Percentiles rank a stretch among this genome's conserved stretches.
These are phyloP conservation scores for Lojkania enalia DNA, from an alignment of 2,329 filamentous ascomycete genomes.

Conservation along the genomic window DNA sequence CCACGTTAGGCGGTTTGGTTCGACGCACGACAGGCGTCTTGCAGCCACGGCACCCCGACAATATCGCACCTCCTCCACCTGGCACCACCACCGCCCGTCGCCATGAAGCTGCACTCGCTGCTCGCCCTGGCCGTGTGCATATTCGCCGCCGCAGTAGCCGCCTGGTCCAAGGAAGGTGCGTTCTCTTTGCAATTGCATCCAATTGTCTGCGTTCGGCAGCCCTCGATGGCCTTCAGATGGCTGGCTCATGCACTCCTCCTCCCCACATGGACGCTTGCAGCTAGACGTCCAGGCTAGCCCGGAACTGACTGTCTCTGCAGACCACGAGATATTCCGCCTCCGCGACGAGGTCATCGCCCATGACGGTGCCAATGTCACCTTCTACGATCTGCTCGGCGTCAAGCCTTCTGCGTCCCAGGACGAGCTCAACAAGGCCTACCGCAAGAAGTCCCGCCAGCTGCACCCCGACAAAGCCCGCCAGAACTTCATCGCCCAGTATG, in stretches of 20 bases:
- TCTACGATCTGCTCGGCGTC: slow-evolving; percentile 91
- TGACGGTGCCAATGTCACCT: slow-evolving; percentile 79
- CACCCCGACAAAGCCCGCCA: slow-evolving; percentile 97
- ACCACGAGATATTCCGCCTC: slow-evolving; percentile 97
- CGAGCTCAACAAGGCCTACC: slow-evolving; percentile 92
- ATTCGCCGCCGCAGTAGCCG: slow-evolving; percentile 69
- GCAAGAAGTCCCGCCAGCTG: slow-evolving; percentile 78
- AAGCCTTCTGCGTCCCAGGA: slow-evolving; percentile 73
- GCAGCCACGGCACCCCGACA: slow-evolving; percentile 22
- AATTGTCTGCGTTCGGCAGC: slow-evolving; percentile 10
- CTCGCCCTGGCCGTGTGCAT: slow-evolving; percentile 70
- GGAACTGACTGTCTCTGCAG: slow-evolving; percentile 54
- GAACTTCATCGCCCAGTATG: slow-evolving; percentile 72
- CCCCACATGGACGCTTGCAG: slow-evolving; percentile 20
- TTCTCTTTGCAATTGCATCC: slow-evolving; percentile 8
- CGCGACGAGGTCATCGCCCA: slow-evolving; percentile 78
- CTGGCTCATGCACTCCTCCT: slow-evolving; percentile 7
- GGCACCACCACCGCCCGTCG: slow-evolving; percentile 37
- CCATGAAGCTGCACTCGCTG: slow-evolving; percentile 70
- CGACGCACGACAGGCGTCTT: no score
- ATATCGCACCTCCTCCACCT: slow-evolving; percentile 18
- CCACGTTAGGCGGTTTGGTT: slow-evolving; percentile 31
- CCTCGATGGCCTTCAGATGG: slow-evolving; percentile 3
- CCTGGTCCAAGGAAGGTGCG: slow-evolving; percentile 86
- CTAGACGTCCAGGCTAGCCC: slow-evolving; percentile 23